Evolutionary conservation across 768 basidiomycete species (phyloP).

Genomic region (Hygrophorus russula): DNA sequence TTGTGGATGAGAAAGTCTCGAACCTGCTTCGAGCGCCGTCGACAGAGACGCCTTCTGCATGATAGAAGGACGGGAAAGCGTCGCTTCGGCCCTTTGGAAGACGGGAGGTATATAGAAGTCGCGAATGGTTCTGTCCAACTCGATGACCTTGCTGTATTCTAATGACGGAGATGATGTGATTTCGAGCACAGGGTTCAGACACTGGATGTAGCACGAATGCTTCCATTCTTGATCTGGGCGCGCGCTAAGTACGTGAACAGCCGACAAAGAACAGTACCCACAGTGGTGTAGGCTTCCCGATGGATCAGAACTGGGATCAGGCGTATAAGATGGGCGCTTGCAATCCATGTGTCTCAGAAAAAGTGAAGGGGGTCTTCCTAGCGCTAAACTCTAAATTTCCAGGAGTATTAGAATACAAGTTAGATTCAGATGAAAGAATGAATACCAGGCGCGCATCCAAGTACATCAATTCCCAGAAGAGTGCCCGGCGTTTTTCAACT

Average conservation of each 20-base stretch:
- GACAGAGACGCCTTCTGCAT: slow-evolving; percentile 52
- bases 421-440: slow-evolving; percentile 16
- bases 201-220: slow-evolving; percentile 47
- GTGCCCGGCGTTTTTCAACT: slow-evolving; percentile 52
- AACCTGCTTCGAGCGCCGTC: slow-evolving; percentile 54
- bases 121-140: slow-evolving; percentile 49
- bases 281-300: slow-evolving; percentile 31
- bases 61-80: slow-evolving; percentile 32
- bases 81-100: slow-evolving; percentile 28
- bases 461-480: slow-evolving; percentile 63
- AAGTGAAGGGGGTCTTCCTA: slow-evolving; percentile 59
- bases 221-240: slow-evolving; percentile 59
- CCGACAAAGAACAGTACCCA: slow-evolving; percentile 13
- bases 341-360: slow-evolving; percentile 53
- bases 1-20: slow-evolving; percentile 7
- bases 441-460: slow-evolving; percentile 51
- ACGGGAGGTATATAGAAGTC: slow-evolving; percentile 44
- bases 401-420: background rate
- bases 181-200: slow-evolving; percentile 51
- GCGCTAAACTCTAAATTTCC: slow-evolving; percentile 40
- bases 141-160: slow-evolving; percentile 39
- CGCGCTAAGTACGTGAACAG: slow-evolving; percentile 5
- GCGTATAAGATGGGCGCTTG: slow-evolving; percentile 31
- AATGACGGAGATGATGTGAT: slow-evolving; percentile 41
- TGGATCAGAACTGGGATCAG: slow-evolving; percentile 25